Evolutionary conservation across 2,329 filamentous ascomycete species (phyloP).

Genomic region (Neurospora crassa): DNA sequence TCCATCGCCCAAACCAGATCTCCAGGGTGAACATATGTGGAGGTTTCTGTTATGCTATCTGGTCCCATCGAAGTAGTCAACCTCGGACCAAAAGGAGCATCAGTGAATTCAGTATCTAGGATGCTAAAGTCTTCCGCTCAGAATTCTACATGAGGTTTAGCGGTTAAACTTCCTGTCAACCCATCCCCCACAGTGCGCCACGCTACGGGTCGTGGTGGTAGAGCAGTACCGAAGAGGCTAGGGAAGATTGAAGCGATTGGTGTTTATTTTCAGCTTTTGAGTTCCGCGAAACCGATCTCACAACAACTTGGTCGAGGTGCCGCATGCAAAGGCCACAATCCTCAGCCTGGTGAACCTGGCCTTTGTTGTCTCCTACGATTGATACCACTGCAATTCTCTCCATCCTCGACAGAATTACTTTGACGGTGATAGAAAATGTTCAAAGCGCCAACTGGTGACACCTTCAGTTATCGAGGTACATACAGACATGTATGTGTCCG

Average conservation of each 20-base stretch:
- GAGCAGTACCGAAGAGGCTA: background rate
- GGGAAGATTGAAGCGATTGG: background rate
- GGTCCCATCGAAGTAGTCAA: background rate
- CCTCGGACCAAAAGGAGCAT: background rate
- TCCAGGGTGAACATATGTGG: background rate
- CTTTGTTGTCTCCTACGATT: background rate
- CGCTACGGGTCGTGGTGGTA: background rate
- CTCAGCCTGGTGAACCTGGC: background rate
- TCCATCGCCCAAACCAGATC: background rate
- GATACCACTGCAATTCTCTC: background rate
- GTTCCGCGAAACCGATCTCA: background rate
- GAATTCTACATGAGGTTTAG: background rate
- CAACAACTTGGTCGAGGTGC: background rate
- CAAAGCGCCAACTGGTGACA: conserved; percentile 11
- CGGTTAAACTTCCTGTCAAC: background rate
- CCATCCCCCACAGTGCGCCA: background rate
- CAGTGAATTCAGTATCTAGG: background rate
- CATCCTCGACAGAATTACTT: background rate
- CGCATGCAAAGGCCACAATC: background rate
- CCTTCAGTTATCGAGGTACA: background rate
- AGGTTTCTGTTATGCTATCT: background rate
- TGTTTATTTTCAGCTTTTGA: conserved; percentile 6
- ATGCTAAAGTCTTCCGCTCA: background rate
- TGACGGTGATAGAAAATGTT: conserved; percentile 6
- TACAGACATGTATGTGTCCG: background rate